Percentiles rank a stretch among this genome's conserved stretches.
Evolutionary conservation across 83 land plant species (phyloP).

Genomic region (Thuja plicata): DNA sequence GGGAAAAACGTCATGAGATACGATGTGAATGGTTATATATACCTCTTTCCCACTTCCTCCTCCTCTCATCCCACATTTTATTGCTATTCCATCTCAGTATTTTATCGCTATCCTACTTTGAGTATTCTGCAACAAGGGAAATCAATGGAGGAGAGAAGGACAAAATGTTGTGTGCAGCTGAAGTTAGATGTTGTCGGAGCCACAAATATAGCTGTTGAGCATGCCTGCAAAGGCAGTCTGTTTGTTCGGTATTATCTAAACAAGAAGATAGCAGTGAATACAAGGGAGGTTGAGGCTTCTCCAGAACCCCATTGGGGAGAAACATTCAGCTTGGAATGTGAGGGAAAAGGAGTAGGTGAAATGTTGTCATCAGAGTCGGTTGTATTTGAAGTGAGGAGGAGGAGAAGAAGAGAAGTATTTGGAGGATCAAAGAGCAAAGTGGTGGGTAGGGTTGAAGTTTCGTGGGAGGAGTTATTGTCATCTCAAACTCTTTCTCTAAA

Average conservation of each 20-base stretch:
- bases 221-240: neutral
- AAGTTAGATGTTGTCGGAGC: neutral
- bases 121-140: no score
- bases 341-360: neutral
- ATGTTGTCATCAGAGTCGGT: neutral
- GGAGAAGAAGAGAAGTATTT: neutral
- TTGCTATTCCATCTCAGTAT: no score
- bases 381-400: neutral
- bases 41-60: no score
- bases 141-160: neutral
- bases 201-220: neutral
- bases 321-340: neutral
- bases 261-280: neutral
- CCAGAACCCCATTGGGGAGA: neutral
- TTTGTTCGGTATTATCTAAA: neutral
- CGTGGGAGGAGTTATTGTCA: conserved; percentile 5
- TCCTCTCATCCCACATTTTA: no score
- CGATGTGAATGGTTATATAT: no score
- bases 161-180: neutral
- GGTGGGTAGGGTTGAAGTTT: neutral
- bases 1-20: no score
- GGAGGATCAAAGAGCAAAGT: neutral
- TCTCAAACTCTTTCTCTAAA: neutral
- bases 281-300: neutral
- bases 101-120: no score